phyloP scores from a whole-genome alignment of 192 early-diverging fungal genomes.

The Cetraspora pellucida region DNA sequence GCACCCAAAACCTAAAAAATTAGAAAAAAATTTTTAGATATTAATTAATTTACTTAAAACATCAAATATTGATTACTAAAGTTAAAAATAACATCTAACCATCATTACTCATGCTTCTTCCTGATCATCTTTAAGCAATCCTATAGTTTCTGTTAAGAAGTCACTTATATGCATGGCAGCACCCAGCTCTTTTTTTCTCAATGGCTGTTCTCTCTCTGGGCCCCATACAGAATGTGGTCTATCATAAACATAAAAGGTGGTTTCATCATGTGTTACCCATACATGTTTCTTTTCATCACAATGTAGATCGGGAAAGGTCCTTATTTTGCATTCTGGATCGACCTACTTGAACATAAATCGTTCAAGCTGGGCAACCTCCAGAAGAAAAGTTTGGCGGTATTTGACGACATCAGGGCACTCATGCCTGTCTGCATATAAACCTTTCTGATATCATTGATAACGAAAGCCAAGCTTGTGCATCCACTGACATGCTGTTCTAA shows the following conservation, averaged over 20 bases:
- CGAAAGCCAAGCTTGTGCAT: not conserved
- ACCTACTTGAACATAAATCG: not conserved
- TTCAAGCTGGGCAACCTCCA: not conserved
- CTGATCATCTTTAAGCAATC: constrained; percentile 11
- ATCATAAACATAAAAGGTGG: constrained; percentile 26
- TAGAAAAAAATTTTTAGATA: too few species aligned
- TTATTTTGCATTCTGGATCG: constrained; percentile 7
- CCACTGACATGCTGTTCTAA: not conserved
- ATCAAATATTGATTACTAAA: too few species aligned
- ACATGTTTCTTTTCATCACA: not conserved
- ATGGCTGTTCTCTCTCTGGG: constrained; percentile 13
- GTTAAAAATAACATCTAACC: too few species aligned
- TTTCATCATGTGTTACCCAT: constrained; percentile 23
- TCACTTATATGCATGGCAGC: not conserved
- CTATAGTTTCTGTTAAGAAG: constrained; percentile 25
- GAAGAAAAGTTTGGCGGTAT: not conserved
- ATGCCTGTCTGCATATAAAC: not conserved
- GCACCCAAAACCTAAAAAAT: too few species aligned
- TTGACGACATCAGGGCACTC: not conserved
- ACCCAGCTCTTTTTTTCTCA: constrained; percentile 16
- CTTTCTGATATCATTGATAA: not conserved
- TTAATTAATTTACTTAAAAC: too few species aligned
- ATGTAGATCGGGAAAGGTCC: constrained; percentile 6
- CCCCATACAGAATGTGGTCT: not conserved
- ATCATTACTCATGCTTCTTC: too few species aligned